Conservation (phyloP, 2,329 filamentous ascomycete species). For the Pyricularia pennisetigena region DNA sequence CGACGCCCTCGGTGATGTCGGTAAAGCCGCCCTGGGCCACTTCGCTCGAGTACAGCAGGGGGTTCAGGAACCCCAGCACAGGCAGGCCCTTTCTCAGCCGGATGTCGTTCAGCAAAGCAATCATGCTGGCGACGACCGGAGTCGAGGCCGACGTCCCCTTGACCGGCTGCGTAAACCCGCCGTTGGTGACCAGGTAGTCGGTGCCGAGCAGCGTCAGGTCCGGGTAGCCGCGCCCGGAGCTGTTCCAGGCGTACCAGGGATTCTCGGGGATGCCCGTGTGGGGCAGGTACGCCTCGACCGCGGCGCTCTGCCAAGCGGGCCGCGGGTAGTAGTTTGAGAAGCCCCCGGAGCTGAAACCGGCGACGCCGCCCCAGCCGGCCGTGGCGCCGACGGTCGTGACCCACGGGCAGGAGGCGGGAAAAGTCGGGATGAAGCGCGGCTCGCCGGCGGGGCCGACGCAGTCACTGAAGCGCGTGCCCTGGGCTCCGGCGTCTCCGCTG, state of each 20-base stretch:
- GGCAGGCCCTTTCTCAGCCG: slow-evolving; percentile 43
- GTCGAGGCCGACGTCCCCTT: slow-evolving; percentile 41
- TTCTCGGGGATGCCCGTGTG: slow-evolving; percentile 33
- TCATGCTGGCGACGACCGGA: slow-evolving; percentile 52
- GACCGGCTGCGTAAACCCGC: slow-evolving; percentile 14
- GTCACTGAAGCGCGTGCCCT: neutral
- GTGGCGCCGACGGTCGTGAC: slow-evolving; percentile 55
- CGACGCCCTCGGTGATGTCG: slow-evolving; percentile 24
- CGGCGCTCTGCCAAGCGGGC: slow-evolving; percentile 33
- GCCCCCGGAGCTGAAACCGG: slow-evolving; percentile 41
- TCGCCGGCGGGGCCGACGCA: slow-evolving; percentile 15
- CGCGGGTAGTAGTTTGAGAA: slow-evolving; percentile 37
- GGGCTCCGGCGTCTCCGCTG: slow-evolving; percentile 41
- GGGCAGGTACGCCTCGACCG: slow-evolving; percentile 32
- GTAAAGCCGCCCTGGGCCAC: slow-evolving; percentile 19
- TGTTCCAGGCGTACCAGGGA: slow-evolving; percentile 30
- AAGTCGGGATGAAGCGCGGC: slow-evolving; percentile 31
- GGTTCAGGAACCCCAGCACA: slow-evolving; percentile 50
- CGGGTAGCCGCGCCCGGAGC: slow-evolving; percentile 17
- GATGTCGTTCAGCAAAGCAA: slow-evolving; percentile 56
- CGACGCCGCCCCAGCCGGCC: slow-evolving; percentile 33
- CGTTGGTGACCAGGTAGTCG: slow-evolving; percentile 21
- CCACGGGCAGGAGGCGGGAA: slow-evolving; percentile 39
- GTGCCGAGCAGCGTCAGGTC: slow-evolving; percentile 15
- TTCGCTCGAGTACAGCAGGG: slow-evolving; percentile 40